These are phyloP conservation scores for Sequoia sempervirens DNA, from an alignment of 75 land plant genomes.

Conservation along the genomic window DNA sequence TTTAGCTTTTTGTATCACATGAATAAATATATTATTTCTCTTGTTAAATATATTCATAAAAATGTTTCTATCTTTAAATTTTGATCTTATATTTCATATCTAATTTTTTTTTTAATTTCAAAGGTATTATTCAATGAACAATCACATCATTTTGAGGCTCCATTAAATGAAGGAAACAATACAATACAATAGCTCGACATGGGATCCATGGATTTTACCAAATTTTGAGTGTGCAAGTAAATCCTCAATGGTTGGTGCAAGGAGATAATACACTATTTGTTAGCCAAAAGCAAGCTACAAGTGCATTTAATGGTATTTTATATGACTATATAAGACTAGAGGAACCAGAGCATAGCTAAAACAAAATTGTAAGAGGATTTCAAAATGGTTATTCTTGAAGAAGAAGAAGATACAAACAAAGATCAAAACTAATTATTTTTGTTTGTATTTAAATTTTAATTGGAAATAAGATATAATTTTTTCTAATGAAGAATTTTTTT, in stretches of 20 bases:
- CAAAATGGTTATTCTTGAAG: not conserved
- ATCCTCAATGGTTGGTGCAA: constrained; percentile 11
- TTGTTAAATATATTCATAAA: too few species aligned
- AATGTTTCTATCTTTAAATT: too few species aligned
- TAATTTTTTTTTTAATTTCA: not conserved
- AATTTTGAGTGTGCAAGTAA: constrained; percentile 36
- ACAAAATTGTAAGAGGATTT: not conserved
- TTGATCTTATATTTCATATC: not conserved
- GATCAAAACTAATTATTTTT: too few species aligned
- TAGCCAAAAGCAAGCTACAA: constrained; percentile 34
- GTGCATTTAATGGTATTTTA: constrained; percentile 59
- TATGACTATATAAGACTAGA: constrained; percentile 76
- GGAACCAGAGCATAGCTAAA: constrained; percentile 17
- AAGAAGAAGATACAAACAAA: too few species aligned
- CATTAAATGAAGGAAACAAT: constrained; percentile 42
- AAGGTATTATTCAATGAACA: constrained; percentile 62
- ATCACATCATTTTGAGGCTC: constrained; percentile 33
- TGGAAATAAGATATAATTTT: too few species aligned
- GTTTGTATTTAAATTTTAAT: too few species aligned
- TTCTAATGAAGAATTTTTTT: too few species aligned
- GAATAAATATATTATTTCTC: not conserved
- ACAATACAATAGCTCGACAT: constrained; percentile 79
- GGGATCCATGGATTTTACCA: constrained; percentile 68
- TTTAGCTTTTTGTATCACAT: not conserved
- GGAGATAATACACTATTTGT: constrained; percentile 59